These are phyloP conservation scores for Xylaria digitata DNA, from an alignment of 2,329 filamentous ascomycete species.

Conservation along the genomic window DNA sequence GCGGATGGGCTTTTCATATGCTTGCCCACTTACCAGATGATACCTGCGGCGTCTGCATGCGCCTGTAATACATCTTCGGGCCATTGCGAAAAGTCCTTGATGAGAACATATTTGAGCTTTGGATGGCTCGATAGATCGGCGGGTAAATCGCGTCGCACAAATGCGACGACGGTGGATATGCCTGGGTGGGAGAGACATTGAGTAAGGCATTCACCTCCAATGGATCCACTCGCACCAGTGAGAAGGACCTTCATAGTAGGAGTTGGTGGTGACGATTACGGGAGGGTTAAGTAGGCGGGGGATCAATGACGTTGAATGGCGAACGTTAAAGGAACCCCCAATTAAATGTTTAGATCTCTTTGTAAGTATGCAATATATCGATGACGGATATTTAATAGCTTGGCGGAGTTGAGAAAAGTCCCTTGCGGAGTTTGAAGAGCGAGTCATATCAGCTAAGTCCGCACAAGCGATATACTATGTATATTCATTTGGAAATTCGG, in stretches of 20 bases:
- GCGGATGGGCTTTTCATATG: background rate
- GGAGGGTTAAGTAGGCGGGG: background rate
- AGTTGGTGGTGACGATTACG: background rate
- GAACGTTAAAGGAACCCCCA: background rate
- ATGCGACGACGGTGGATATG: constrained; percentile 49
- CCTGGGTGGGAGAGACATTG: constrained; percentile 50
- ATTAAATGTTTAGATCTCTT: background rate
- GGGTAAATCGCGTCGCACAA: constrained; percentile 48
- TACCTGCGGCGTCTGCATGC: constrained; percentile 46
- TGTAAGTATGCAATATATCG: background rate
- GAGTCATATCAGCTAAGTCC: background rate
- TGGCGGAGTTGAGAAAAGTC: constrained; percentile 7
- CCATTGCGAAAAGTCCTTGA: constrained; percentile 45
- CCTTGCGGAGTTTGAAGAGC: constrained; percentile 25
- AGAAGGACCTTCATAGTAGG: constrained; percentile 53
- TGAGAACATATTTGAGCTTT: constrained; percentile 42
- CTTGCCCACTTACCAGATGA: constrained; percentile 44
- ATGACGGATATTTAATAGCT: background rate
- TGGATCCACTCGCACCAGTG: constrained; percentile 50
- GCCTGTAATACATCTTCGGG: constrained; percentile 42
- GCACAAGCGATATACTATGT: background rate
- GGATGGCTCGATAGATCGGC: constrained; percentile 30
- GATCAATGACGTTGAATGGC: background rate
- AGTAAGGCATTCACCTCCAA: constrained; percentile 50
- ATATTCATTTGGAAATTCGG: no score